Base-by-base conservation (phyloP, 2,329 filamentous ascomycete genomes). In the Aspergillus spinulosporus region DNA sequence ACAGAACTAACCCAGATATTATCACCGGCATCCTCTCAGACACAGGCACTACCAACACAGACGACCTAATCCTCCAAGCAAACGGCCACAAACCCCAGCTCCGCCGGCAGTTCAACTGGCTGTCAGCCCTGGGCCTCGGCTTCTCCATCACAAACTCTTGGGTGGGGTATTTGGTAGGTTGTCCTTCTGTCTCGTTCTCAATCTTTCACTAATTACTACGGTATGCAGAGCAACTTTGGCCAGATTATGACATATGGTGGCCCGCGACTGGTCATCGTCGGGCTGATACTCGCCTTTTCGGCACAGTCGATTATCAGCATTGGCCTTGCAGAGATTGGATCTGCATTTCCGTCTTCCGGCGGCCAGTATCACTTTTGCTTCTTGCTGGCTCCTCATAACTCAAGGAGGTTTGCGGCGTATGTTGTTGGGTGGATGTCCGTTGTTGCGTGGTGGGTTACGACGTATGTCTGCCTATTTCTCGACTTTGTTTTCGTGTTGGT, bases 331-430 rank as follows among this genome's bases (percentile, higher is more conserved):
- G 61, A 63, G 39, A 36, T 63, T 15, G 57, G 49, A 7, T 62
- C 61, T 26, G 61, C 61, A 6, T 58, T 62, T 32, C 57, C 61
- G 37, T 58, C 59, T 3, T 52, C 47, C 4, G 60, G 60, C 4
- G 60, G 70, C 4, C 69, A 70, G 52, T 72, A 72, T 48, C 68
- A 72, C 53, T 70, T 68, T 43, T 65, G 64, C 1, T 72, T 59
- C 53, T 67, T 71, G 54, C 58, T 69, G 0, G 48, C 59, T 3
- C 49, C 62, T 0, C 37, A 45, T 0, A 57, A 52, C n/a, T 53
- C 44, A 14, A 59, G 63, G 8, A 49, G 58, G 0, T 43, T 55
- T 5, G 56, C 56, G 21, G 63, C 63, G 1, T 71, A 65, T 39
- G 42, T 65, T 1, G 59, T 61, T 9, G 69, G 68, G 0, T 69